A percentile compares a stretch with the other conserved stretches of the same genome.
Evolutionary conservation across 257 asterid species (phyloP).

Genomic region (Fraxinus americana): DNA sequence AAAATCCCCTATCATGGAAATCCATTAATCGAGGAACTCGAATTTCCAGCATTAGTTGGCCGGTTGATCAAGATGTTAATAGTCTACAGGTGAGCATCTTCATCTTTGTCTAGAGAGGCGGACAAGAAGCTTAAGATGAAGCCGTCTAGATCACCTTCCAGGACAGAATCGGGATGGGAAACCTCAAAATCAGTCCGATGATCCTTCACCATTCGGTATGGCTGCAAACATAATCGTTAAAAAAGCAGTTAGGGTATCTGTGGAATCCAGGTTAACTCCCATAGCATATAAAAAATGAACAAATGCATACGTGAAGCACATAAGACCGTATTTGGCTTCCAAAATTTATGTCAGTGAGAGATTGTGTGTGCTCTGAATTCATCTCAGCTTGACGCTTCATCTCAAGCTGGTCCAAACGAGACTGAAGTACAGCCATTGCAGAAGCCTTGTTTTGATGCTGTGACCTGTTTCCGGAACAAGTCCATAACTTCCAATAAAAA

Average conservation of each 20-base stretch:
- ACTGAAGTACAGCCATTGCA: constrained; percentile 96
- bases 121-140: constrained; percentile 83
- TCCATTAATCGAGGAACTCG: background rate
- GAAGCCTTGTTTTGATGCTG: constrained; percentile 95
- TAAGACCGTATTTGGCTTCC: constrained; percentile 97
- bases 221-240: constrained; percentile 46
- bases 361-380: constrained; percentile 81
- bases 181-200: constrained; percentile 90
- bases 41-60: background rate
- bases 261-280: background rate
- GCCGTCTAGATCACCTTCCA: constrained; percentile 83
- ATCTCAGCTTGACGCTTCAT: constrained; percentile 77
- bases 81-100: constrained; percentile 37
- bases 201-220: constrained; percentile 97
- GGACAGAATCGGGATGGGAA: constrained; percentile 88
- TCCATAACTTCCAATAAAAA: background rate
- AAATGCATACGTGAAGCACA: constrained; percentile 76
- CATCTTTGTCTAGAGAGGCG: constrained; percentile 70
- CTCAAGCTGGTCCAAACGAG: constrained; percentile 93
- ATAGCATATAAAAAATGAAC: constrained; percentile 1
- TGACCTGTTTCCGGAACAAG: constrained; percentile 51
- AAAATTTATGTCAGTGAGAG: constrained; percentile 82
- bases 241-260: constrained; percentile 8
- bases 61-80: background rate
- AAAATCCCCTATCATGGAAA: background rate